These are phyloP conservation scores for Jackrogersella multiformis DNA, from an alignment of 495 filamentous ascomycete genomes.

Conservation along the genomic window DNA sequence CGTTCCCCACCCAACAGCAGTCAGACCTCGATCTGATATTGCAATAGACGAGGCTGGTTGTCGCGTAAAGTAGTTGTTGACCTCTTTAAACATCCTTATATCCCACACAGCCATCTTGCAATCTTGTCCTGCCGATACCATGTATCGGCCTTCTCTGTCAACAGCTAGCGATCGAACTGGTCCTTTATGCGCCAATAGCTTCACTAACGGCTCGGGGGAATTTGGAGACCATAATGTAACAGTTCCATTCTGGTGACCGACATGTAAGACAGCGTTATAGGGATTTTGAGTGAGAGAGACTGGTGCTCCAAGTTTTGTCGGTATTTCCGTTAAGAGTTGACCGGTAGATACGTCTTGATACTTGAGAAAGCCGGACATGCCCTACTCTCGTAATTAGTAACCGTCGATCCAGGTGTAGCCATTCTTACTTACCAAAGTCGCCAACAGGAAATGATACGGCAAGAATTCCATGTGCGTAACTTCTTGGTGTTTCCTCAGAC, in stretches of 20 bases:
- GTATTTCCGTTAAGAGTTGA: constrained; percentile 80
- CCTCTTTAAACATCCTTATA: constrained; percentile 90
- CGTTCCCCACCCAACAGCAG: constrained; percentile 92
- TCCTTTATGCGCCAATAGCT: constrained; percentile 91
- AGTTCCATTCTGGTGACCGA: constrained; percentile 92
- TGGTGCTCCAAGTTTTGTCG: constrained; percentile 83
- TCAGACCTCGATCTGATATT: constrained; percentile 87
- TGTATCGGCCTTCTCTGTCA: constrained; percentile 91
- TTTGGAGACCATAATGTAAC: constrained; percentile 98
- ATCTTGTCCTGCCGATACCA: constrained; percentile 94
- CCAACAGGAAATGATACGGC: constrained; percentile 94
- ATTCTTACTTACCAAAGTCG: constrained; percentile 71
- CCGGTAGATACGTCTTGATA: constrained; percentile 97
- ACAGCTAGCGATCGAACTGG: constrained; percentile 89
- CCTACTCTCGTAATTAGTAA: constrained; percentile 56
- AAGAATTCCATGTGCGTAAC: constrained; percentile 96
- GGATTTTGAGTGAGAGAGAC: constrained; percentile 88
- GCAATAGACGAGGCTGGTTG: constrained; percentile 84
- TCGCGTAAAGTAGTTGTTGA: constrained; percentile 88
- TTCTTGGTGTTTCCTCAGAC: constrained; percentile 86
- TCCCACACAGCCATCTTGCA: constrained; percentile 95
- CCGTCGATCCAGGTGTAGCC: neutral
- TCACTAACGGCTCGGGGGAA: constrained; percentile 82
- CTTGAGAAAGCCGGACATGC: constrained; percentile 84
- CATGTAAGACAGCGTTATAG: constrained; percentile 87